Percentiles rank a stretch among this genome's conserved stretches.
These are phyloP conservation scores for Apostasia shenzhenica DNA, from an alignment of 106 monocot species.

Conservation along the genomic window DNA sequence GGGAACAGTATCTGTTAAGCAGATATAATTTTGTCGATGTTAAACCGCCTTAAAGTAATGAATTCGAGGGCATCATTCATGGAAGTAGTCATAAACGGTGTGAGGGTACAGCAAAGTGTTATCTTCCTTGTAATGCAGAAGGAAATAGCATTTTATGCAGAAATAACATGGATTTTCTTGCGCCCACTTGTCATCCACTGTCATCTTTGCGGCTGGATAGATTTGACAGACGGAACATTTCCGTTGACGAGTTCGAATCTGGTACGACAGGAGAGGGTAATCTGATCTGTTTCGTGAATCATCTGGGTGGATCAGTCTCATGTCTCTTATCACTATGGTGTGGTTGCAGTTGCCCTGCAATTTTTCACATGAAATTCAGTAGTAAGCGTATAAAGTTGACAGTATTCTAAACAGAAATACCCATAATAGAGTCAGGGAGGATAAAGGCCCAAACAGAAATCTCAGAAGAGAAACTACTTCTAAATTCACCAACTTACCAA, in stretches of 20 bases:
- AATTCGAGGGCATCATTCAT: conserved; percentile 23
- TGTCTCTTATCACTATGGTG: conserved; percentile 72
- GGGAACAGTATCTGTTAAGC: too few relatives aligned
- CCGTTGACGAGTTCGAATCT: conserved; percentile 21
- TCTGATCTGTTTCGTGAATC: conserved; percentile 50
- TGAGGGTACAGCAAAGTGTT: conserved; percentile 64
- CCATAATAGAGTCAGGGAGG: too few relatives aligned
- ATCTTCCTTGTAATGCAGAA: conserved; percentile 93
- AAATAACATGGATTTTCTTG: conserved; percentile 74
- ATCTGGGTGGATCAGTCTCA: conserved; percentile 78
- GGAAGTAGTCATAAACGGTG: conserved; percentile 55
- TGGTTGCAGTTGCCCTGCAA: conserved; percentile 92
- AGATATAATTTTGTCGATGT: too few relatives aligned
- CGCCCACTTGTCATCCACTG: conserved; percentile 84
- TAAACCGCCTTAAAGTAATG: too few relatives aligned
- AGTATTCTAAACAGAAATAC: neutral
- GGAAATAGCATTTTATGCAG: conserved; percentile 87
- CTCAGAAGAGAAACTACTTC: too few relatives aligned
- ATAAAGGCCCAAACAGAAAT: too few relatives aligned
- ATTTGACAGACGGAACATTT: conserved; percentile 82
- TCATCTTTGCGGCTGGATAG: conserved; percentile 64
- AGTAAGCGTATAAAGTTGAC: neutral
- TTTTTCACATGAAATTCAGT: neutral
- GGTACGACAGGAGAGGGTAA: conserved; percentile 71
- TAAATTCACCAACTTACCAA: too few relatives aligned